A percentile compares a stretch with the other conserved stretches of the same genome.
Conservation (phyloP, 441 rosid species). For the Flueggea neowawraea region DNA sequence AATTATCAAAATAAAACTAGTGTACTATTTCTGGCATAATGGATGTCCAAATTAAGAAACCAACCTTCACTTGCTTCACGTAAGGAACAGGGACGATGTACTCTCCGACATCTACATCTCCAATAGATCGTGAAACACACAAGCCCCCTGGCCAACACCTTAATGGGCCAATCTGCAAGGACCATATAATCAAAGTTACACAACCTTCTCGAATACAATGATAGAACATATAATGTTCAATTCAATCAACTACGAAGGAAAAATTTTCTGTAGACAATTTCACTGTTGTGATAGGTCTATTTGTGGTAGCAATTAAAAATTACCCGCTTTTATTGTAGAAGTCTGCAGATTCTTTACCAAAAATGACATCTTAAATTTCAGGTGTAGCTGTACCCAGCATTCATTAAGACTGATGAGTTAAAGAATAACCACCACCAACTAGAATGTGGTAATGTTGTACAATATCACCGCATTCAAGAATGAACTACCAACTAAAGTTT, state of each 20-base stretch:
- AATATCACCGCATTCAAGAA: background rate
- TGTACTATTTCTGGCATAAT: background rate
- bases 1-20: too few species aligned
- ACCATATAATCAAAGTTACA: constrained; percentile 23
- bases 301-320: background rate
- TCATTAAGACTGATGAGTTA: background rate
- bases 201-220: constrained; percentile 13
- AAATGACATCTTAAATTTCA: constrained; percentile 1
- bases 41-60: constrained; percentile 15
- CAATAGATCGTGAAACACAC: constrained; percentile 98
- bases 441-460: background rate
- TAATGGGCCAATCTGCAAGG: constrained; percentile 88
- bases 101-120: constrained; percentile 97
- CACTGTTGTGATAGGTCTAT: background rate
- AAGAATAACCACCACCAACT: background rate
- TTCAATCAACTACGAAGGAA: background rate
- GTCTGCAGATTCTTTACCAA: background rate
- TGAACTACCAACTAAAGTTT: background rate
- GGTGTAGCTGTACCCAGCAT: background rate
- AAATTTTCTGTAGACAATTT: background rate
- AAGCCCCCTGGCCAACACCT: constrained; percentile 99
- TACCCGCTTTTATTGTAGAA: background rate
- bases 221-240: too few species aligned
- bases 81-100: constrained; percentile 97
- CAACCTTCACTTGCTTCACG: constrained; percentile 99